A percentile compares a stretch with the other conserved stretches of the same genome.
These are phyloP conservation scores for Ceratobasidium sp. DNA, from an alignment of 1,284 basidiomycete species.

Conservation along the genomic window DNA sequence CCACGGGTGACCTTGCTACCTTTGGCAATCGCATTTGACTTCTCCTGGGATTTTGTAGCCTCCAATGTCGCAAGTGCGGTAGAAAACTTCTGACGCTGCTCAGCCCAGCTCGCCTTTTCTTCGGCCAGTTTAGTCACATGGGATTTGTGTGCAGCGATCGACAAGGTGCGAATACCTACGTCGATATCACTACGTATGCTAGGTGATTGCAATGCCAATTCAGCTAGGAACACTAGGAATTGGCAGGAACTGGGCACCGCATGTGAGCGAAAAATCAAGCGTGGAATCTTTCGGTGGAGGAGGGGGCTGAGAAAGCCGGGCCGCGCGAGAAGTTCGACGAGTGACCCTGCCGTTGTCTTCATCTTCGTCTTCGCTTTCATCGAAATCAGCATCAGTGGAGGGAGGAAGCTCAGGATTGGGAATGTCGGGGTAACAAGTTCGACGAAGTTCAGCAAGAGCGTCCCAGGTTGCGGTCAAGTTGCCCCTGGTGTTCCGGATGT, in stretches of 20 bases:
- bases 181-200: constrained; percentile 32
- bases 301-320: constrained; percentile 8
- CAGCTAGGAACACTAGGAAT: constrained; percentile 25
- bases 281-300: constrained; percentile 23
- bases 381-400: background rate
- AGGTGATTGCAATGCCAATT: constrained; percentile 10
- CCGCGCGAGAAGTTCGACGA: constrained; percentile 6
- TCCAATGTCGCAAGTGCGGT: background rate
- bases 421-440: constrained; percentile 4
- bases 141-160: constrained; percentile 10
- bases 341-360: constrained; percentile 2
- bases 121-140: constrained; percentile 15
- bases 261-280: constrained; percentile 8
- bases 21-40: background rate
- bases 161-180: constrained; percentile 4
- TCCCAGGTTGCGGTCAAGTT: constrained; percentile 22
- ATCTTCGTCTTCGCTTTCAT: constrained; percentile 20
- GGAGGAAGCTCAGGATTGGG: constrained; percentile 15
- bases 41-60: constrained; percentile 3
- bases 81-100: constrained; percentile 17
- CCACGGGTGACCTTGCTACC: constrained; percentile 12
- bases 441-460: constrained; percentile 22
- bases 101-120: constrained; percentile 11
- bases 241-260: constrained; percentile 25
- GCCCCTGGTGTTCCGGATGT: constrained; percentile 14